These are phyloP conservation scores for Casuarina cunninghamiana DNA, from an alignment of 306 rosid genomes.

Conservation along the genomic window DNA sequence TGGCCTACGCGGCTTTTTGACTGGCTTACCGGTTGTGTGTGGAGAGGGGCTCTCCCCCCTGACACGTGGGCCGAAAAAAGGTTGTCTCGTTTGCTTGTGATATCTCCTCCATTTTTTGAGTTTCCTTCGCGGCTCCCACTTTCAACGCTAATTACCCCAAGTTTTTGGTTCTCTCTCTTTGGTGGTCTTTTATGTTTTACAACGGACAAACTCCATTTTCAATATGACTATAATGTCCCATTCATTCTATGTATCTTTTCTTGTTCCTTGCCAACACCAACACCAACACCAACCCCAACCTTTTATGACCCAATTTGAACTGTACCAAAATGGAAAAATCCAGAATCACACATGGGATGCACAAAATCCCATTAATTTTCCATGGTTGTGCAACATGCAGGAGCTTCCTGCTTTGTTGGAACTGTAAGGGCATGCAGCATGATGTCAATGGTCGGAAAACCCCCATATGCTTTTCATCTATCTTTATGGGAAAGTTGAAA, in stretches of 20 bases:
- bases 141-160: constrained; percentile 1
- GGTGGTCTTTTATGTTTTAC: not conserved
- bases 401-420: not conserved
- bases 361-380: too few relatives aligned
- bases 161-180: not conserved
- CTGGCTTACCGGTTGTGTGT: constrained; percentile 58
- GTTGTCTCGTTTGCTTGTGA: constrained; percentile 36
- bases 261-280: not conserved
- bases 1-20: constrained; percentile 65
- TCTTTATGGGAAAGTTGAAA: not conserved
- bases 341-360: too few relatives aligned
- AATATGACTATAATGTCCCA: not conserved
- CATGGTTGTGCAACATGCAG: not conserved
- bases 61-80: constrained; percentile 48
- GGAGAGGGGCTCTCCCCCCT: constrained; percentile 25
- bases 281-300: too few relatives aligned
- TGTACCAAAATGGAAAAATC: too few relatives aligned
- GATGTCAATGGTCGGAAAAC: not conserved
- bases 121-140: constrained; percentile 15
- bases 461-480: not conserved
- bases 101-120: not conserved
- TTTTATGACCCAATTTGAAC: too few relatives aligned
- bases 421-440: not conserved
- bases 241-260: not conserved
- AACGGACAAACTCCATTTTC: not conserved